Evolutionary conservation across 495 filamentous ascomycete genomes (phyloP).

Genomic region (Choiromyces venosus): DNA sequence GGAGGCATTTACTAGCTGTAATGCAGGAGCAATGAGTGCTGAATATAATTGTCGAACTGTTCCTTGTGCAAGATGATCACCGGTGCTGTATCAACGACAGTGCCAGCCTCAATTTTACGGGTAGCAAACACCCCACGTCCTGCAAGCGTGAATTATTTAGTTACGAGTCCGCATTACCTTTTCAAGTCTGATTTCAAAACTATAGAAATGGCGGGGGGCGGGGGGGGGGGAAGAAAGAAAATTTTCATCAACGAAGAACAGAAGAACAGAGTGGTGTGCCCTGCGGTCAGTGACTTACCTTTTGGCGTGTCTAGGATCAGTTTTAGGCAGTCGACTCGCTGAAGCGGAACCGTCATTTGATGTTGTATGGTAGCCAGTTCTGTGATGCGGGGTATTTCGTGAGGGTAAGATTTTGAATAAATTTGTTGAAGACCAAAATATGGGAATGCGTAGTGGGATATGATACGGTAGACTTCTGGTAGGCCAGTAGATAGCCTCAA

Average conservation of each 20-base stretch:
- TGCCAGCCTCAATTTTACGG: constrained; percentile 46
- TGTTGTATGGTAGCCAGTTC: constrained; percentile 7
- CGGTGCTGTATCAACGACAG: constrained; percentile 51
- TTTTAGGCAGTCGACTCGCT: constrained; percentile 37
- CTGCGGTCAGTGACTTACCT: constrained; percentile 31
- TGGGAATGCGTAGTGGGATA: background rate
- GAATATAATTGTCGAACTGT: constrained; percentile 49
- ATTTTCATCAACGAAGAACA: constrained; percentile 14
- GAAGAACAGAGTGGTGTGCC: background rate
- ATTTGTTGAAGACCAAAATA: background rate
- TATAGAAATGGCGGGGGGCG: constrained; percentile 21
- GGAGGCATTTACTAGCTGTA: constrained; percentile 52
- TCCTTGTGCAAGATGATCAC: constrained; percentile 49
- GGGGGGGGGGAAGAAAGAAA: constrained; percentile 37
- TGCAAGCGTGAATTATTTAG: constrained; percentile 32
- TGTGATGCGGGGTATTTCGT: background rate
- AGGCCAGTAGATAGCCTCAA: background rate
- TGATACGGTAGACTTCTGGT: background rate
- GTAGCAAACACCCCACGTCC: constrained; percentile 53
- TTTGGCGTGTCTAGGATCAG: constrained; percentile 45
- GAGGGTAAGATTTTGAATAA: background rate
- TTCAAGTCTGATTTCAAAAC: constrained; percentile 2
- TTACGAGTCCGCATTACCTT: constrained; percentile 5
- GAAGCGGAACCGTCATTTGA: constrained; percentile 41
- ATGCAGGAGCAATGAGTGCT: constrained; percentile 50